Evolutionary conservation across 257 asterid genomes (phyloP).

Genomic region (Gentiana macrophylla): DNA sequence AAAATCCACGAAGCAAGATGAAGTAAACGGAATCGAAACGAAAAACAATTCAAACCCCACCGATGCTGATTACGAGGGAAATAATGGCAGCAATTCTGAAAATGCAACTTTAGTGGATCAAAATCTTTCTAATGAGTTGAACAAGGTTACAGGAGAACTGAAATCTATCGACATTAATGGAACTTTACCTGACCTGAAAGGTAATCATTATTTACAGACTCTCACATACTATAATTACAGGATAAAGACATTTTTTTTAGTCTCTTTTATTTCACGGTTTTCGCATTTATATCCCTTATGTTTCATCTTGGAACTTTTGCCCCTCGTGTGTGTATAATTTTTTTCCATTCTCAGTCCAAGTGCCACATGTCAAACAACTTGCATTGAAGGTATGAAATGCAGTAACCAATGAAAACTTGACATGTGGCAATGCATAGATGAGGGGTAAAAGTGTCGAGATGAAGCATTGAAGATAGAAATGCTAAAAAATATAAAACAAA

Average conservation of each 20-base stretch:
- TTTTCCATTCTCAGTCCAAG: no score
- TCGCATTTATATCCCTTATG: no score
- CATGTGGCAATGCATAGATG: no score
- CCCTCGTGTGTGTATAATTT: no score
- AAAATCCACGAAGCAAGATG: conserved; percentile 28
- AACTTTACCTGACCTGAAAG: conserved; percentile 25
- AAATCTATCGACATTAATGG: conserved; percentile 37
- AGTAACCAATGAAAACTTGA: no score
- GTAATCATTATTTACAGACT: conserved; percentile 18
- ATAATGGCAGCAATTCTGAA: conserved; percentile 14
- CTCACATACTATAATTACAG: not conserved
- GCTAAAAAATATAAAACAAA: no score
- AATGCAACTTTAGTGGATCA: conserved; percentile 19
- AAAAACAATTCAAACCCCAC: conserved; percentile 20
- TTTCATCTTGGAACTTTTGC: no score
- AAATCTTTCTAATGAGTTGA: conserved; percentile 27
- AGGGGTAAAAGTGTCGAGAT: no score
- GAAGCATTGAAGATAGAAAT: no score
- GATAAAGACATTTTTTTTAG: not conserved
- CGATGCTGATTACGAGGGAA: conserved; percentile 19
- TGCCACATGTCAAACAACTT: no score
- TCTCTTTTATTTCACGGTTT: conserved; percentile 1
- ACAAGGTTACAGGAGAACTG: conserved; percentile 37
- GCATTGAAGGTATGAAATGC: no score
- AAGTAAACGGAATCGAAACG: conserved; percentile 27